Conservation (phyloP, 495 filamentous ascomycete species). For the Penicillium argentinense region DNA sequence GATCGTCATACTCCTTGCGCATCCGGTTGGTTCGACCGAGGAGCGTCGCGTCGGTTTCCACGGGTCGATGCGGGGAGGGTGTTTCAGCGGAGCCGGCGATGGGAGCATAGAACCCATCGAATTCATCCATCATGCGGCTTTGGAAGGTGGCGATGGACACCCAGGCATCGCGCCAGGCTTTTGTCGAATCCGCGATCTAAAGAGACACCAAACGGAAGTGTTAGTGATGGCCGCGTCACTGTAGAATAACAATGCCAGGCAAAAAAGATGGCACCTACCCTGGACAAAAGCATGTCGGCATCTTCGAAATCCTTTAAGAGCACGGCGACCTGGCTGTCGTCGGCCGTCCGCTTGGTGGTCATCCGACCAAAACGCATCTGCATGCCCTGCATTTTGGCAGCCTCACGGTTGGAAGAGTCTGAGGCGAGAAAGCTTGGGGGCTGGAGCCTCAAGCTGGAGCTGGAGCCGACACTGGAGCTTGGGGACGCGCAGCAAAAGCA, state of each 20-base stretch:
- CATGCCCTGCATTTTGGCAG: slow-evolving; percentile 71
- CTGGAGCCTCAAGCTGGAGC: too few relatives aligned
- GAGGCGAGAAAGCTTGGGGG: background rate
- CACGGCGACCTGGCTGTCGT: slow-evolving; percentile 75
- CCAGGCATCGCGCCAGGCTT: slow-evolving; percentile 86
- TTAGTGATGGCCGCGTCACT: too few relatives aligned
- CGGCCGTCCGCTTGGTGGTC: slow-evolving; percentile 62
- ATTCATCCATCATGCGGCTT: slow-evolving; percentile 65
- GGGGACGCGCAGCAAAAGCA: background rate
- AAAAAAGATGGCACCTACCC: slow-evolving; percentile 46
- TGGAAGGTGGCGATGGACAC: slow-evolving; percentile 70
- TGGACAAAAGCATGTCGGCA: slow-evolving; percentile 72
- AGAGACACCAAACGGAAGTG: slow-evolving; percentile 6
- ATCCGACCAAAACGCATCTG: slow-evolving; percentile 73
- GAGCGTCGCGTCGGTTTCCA: slow-evolving; percentile 60
- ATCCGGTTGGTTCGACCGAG: slow-evolving; percentile 67
- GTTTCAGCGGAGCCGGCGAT: slow-evolving; percentile 66
- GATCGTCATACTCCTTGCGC: slow-evolving; percentile 68
- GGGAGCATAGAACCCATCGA: slow-evolving; percentile 78
- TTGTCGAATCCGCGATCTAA: slow-evolving; percentile 79
- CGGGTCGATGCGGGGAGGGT: slow-evolving; percentile 48
- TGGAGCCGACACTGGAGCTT: background rate
- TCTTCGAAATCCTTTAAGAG: slow-evolving; percentile 83
- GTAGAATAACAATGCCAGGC: too few relatives aligned
- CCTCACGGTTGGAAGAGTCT: background rate